Evolutionary conservation across 495 filamentous ascomycete genomes (phyloP).

Genomic region (Hypomontagnella monticulosa): DNA sequence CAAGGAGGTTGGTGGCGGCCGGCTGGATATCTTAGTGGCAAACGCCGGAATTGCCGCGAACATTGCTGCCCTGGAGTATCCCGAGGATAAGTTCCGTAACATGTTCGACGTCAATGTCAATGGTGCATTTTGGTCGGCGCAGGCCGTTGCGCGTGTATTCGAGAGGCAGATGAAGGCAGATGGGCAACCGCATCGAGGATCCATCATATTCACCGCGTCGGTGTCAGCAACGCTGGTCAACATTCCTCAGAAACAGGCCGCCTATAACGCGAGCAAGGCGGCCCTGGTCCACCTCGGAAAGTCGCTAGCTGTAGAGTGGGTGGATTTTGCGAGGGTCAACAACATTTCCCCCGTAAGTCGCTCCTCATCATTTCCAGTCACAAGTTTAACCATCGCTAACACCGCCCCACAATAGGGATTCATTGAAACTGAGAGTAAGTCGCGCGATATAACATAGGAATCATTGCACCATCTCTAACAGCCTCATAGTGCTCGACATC

Average conservation of each 20-base stretch:
- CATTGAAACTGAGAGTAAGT: slow-evolving; percentile 44
- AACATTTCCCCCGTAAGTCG: slow-evolving; percentile 67
- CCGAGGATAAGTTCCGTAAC: slow-evolving; percentile 68
- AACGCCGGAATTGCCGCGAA: slow-evolving; percentile 75
- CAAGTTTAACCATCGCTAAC: slow-evolving; percentile 5
- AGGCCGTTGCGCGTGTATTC: slow-evolving; percentile 77
- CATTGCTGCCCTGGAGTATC: slow-evolving; percentile 70
- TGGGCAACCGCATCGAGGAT: slow-evolving; percentile 68
- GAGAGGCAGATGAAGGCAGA: slow-evolving; percentile 57
- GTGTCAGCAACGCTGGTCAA: slow-evolving; percentile 73
- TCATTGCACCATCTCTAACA: slow-evolving; percentile 5
- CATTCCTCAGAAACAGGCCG: slow-evolving; percentile 69
- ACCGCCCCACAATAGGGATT: slow-evolving; percentile 24
- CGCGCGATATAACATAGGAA: not conserved
- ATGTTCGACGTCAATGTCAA: slow-evolving; percentile 80
- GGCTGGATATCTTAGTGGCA: slow-evolving; percentile 47
- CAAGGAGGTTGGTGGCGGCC: slow-evolving; percentile 32
- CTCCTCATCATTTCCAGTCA: not conserved
- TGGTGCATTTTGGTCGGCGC: slow-evolving; percentile 75
- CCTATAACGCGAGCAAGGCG: slow-evolving; percentile 70
- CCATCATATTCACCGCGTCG: slow-evolving; percentile 64
- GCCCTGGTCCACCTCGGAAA: slow-evolving; percentile 69
- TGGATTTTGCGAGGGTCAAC: slow-evolving; percentile 66
- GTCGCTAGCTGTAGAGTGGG: slow-evolving; percentile 62
- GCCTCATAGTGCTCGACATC: slow-evolving; percentile 31